Evolutionary conservation across 495 filamentous ascomycete genomes (phyloP).

Genomic region (Evernia prunastri): DNA sequence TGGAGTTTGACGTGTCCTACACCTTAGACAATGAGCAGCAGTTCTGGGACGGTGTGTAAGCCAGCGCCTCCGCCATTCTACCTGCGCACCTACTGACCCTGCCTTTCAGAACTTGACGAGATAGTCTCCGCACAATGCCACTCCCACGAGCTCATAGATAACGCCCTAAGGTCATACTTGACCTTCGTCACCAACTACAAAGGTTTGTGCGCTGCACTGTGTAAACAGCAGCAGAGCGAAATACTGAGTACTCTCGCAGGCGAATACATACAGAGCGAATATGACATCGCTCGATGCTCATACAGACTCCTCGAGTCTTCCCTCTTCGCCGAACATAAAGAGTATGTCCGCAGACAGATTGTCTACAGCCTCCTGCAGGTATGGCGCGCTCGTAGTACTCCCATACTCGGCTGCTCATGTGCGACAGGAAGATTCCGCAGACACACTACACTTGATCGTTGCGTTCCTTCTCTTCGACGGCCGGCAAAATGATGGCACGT

Average conservation of each 20-base stretch:
- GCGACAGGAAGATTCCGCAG: conserved; percentile 65
- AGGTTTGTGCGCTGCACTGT: conserved; percentile 36
- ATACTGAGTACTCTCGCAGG: conserved; percentile 41
- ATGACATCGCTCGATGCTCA: conserved; percentile 78
- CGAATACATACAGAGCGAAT: conserved; percentile 74
- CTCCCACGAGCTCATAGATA: conserved; percentile 74
- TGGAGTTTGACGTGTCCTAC: conserved; percentile 62
- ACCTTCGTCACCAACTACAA: conserved; percentile 70
- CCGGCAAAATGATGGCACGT: conserved; percentile 65
- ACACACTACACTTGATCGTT: conserved; percentile 71
- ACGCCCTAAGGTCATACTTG: conserved; percentile 77
- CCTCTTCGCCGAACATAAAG: conserved; percentile 65
- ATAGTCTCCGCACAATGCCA: conserved; percentile 68
- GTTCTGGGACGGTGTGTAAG: conserved; percentile 76
- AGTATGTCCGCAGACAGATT: conserved; percentile 90
- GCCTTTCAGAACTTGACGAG: conserved; percentile 64
- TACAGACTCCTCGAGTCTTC: conserved; percentile 70
- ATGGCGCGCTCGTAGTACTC: conserved; percentile 13
- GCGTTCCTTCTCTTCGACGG: conserved; percentile 91
- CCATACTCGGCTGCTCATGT: conserved; percentile 17
- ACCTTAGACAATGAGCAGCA: conserved; percentile 77
- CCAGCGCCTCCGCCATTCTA: conserved; percentile 20
- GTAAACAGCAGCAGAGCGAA: conserved; percentile 10
- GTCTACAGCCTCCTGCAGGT: conserved; percentile 86
- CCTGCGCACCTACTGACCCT: conserved; percentile 14